Evolutionary conservation across 2,329 filamentous ascomycete species (phyloP).

Genomic region (Fusarium sp.): DNA sequence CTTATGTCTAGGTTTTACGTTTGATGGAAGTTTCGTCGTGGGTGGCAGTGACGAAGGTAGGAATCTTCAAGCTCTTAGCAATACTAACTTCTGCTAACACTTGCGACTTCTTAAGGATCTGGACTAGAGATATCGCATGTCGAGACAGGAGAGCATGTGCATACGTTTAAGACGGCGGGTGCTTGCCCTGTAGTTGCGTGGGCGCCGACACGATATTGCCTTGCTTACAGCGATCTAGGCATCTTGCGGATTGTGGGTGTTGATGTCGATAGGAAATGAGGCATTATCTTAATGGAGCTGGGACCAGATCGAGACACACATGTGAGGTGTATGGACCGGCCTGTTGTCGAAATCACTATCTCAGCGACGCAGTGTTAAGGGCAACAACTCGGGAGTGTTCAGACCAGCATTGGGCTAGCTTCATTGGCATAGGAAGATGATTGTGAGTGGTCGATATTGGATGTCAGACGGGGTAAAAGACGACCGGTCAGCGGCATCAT

Average conservation of each 20-base stretch:
- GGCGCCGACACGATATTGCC: slow-evolving; percentile 78
- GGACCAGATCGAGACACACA: not conserved
- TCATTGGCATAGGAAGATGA: not conserved
- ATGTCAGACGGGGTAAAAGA: slow-evolving; percentile 44
- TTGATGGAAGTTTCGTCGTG: slow-evolving; percentile 79
- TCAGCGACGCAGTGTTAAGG: not conserved
- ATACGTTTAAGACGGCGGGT: slow-evolving; percentile 75
- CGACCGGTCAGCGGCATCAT: slow-evolving; percentile 21
- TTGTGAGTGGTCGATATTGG: slow-evolving; percentile 6
- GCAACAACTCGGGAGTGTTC: not conserved
- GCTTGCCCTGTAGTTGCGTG: slow-evolving; percentile 76
- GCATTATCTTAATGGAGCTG: not conserved
- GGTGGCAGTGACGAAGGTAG: slow-evolving; percentile 78
- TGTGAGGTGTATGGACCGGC: not conserved
- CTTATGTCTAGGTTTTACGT: slow-evolving; percentile 72
- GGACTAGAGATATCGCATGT: slow-evolving; percentile 77
- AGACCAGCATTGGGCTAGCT: not conserved
- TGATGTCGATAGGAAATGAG: slow-evolving; percentile 58
- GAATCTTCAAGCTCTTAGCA: slow-evolving; percentile 14
- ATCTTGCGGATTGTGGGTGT: slow-evolving; percentile 75
- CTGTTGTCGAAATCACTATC: not conserved
- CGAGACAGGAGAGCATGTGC: slow-evolving; percentile 78
- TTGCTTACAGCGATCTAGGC: slow-evolving; percentile 78
- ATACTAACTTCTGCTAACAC: slow-evolving; percentile 5
- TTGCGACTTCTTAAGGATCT: slow-evolving; percentile 53